Conservation (phyloP, 495 filamentous ascomycete genomes). For the Hypoxylon fuscum region DNA sequence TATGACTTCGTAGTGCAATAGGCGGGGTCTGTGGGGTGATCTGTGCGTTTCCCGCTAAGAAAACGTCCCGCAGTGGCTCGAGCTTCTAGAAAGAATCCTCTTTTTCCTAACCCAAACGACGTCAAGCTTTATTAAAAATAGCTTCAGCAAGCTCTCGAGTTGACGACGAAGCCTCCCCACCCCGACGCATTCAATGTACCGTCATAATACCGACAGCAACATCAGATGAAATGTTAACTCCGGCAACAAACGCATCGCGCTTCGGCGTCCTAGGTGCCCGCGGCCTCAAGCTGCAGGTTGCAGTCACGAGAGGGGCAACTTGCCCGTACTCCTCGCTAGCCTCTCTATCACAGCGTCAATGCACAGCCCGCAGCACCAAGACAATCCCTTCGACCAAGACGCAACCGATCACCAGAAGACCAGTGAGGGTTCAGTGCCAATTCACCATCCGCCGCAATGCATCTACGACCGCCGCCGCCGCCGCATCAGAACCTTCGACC, state of each 20-base stretch:
- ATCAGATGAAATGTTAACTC: conserved; percentile 40
- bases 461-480: conserved; percentile 33
- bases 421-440: conserved; percentile 31
- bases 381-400: conserved; percentile 27
- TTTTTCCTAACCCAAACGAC: conserved; percentile 16
- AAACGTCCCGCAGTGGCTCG: conserved; percentile 20
- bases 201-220: conserved; percentile 6
- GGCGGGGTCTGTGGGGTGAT: too few relatives aligned
- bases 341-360: conserved; percentile 34
- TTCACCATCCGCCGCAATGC: conserved; percentile 46
- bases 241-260: conserved; percentile 40
- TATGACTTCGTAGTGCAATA: too few relatives aligned
- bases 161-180: conserved; percentile 13
- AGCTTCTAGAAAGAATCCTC: conserved; percentile 29
- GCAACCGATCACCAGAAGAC: conserved; percentile 20
- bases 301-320: conserved; percentile 39
- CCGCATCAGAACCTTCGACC: conserved; percentile 35
- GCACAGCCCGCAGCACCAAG: conserved; percentile 27
- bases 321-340: conserved; percentile 39
- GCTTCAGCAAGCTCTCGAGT: conserved; percentile 16
- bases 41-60: too few relatives aligned
- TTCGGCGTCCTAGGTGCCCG: conserved; percentile 36
- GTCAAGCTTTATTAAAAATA: conserved; percentile 30
- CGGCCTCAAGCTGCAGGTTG: conserved; percentile 39
- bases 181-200: conserved; percentile 7